Conservation (phyloP, 768 basidiomycete species). For the Chalciporus sphaerocephalus region DNA sequence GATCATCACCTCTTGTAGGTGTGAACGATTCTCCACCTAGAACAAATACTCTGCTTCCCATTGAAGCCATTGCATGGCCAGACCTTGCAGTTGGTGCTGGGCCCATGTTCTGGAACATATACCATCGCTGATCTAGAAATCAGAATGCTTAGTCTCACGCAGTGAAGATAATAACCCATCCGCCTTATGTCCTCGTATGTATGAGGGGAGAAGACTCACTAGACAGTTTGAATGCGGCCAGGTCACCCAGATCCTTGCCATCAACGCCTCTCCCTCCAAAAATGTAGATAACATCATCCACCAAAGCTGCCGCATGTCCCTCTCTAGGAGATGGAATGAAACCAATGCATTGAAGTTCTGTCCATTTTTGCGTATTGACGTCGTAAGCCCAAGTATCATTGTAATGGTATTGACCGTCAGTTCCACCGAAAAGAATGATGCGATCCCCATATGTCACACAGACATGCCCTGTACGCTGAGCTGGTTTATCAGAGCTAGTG, state of each 20-base stretch:
- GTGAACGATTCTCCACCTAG: slow-evolving; percentile 91
- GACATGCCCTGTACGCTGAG: slow-evolving; percentile 88
- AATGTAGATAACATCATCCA: slow-evolving; percentile 96
- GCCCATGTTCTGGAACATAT: slow-evolving; percentile 99
- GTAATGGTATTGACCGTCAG: slow-evolving; percentile 98
- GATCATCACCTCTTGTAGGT: slow-evolving; percentile 71
- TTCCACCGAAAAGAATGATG: slow-evolving; percentile 92
- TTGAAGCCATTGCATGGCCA: slow-evolving; percentile 97
- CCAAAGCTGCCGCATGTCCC: slow-evolving; percentile 92
- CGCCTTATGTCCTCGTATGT: background rate
- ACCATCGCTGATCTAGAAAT: slow-evolving; percentile 87
- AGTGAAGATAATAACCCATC: background rate
- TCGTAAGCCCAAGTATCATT: slow-evolving; percentile 99
- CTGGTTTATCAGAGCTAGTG: slow-evolving; percentile 55
- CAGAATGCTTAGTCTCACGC: slow-evolving; percentile 10
- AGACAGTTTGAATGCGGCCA: slow-evolving; percentile 95
- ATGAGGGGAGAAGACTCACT: slow-evolving; percentile 54
- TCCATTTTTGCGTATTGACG: slow-evolving; percentile 74
- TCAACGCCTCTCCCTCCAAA: slow-evolving; percentile 97
- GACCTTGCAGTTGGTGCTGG: slow-evolving; percentile 89
- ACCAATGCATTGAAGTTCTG: slow-evolving; percentile 91
- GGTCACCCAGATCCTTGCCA: slow-evolving; percentile 90
- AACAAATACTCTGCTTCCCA: slow-evolving; percentile 84
- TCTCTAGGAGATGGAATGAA: slow-evolving; percentile 95
- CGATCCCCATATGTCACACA: slow-evolving; percentile 79